A percentile compares a stretch with the other conserved stretches of the same genome.
Conservation (phyloP, 1,284 basidiomycete species). For the Boletus albobrunnescens region DNA sequence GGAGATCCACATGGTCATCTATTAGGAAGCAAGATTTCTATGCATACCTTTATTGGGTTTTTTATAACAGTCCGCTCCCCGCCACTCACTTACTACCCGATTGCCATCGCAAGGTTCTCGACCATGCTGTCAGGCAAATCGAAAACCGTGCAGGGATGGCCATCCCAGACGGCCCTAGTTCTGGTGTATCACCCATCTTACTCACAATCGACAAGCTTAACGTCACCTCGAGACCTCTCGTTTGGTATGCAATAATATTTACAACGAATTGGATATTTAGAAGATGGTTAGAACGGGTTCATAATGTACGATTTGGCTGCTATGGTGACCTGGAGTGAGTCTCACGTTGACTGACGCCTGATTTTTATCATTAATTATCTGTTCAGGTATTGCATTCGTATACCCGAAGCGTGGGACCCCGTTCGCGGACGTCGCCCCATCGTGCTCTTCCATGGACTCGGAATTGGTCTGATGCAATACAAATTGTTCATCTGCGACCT, state of each 20-base stretch:
- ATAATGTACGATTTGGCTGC: conserved; percentile 47
- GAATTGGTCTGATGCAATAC: conserved; percentile 75
- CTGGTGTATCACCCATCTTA: conserved; percentile 55
- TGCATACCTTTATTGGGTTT: conserved; percentile 83
- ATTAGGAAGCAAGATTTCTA: conserved; percentile 64
- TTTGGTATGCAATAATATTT: conserved; percentile 65
- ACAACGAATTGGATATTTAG: conserved; percentile 51
- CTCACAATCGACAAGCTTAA: conserved; percentile 79
- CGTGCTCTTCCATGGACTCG: conserved; percentile 84
- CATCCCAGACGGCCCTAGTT: conserved; percentile 62
- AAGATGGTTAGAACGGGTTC: conserved; percentile 42
- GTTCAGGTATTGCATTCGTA: conserved; percentile 67
- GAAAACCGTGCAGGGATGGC: conserved; percentile 70
- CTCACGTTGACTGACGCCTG: background rate
- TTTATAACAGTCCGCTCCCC: conserved; percentile 66
- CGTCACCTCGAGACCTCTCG: conserved; percentile 65
- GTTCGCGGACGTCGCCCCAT: conserved; percentile 59
- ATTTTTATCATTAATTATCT: background rate
- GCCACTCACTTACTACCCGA: conserved; percentile 44
- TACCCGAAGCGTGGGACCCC: conserved; percentile 64
- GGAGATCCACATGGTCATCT: conserved; percentile 68
- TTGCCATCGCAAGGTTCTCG: conserved; percentile 47
- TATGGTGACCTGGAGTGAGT: conserved; percentile 64
- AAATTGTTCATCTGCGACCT: conserved; percentile 48
- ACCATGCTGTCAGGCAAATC: conserved; percentile 58